Percentiles rank a stretch among this genome's conserved stretches.
Conservation (phyloP, 1,139 yeast species). For the Yamadazyma atmosphaerica region DNA sequence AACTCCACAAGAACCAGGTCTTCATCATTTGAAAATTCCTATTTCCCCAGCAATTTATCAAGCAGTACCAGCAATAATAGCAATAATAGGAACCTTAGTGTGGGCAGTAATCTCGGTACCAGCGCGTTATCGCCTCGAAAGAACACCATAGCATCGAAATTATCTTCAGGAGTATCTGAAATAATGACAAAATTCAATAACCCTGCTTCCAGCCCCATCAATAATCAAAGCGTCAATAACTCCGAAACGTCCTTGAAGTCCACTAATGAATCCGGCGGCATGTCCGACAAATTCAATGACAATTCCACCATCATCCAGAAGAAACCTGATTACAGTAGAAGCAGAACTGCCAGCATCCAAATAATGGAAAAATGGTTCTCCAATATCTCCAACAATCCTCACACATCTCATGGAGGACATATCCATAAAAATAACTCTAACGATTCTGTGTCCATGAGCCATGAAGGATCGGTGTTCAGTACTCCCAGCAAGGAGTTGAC, state of each 20-base stretch:
- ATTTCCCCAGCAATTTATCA: slow-evolving; percentile 1
- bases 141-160: slow-evolving; percentile 40
- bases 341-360: slow-evolving; percentile 42
- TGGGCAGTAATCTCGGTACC: background rate
- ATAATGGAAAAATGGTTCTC: slow-evolving; percentile 49
- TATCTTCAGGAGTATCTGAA: slow-evolving; percentile 41
- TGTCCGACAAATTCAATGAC: slow-evolving; percentile 3
- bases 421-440: slow-evolving; percentile 5
- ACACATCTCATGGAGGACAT: background rate
- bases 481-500: slow-evolving; percentile 29
- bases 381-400: slow-evolving; percentile 22
- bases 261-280: slow-evolving; percentile 28
- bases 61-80: background rate
- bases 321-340: slow-evolving; percentile 30
- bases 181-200: slow-evolving; percentile 43
- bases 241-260: slow-evolving; percentile 36
- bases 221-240: slow-evolving; percentile 19
- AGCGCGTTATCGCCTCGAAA: slow-evolving; percentile 21
- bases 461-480: slow-evolving; percentile 18
- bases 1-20: slow-evolving; percentile 39
- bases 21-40: slow-evolving; percentile 31
- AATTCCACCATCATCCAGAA: slow-evolving; percentile 12
- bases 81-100: background rate
- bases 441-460: slow-evolving; percentile 13
- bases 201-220: slow-evolving; percentile 6